Percentiles rank a stretch among this genome's conserved stretches.
These are phyloP conservation scores for Ilyonectria destructans DNA, from an alignment of 2,329 filamentous ascomycete genomes.

Conservation along the genomic window DNA sequence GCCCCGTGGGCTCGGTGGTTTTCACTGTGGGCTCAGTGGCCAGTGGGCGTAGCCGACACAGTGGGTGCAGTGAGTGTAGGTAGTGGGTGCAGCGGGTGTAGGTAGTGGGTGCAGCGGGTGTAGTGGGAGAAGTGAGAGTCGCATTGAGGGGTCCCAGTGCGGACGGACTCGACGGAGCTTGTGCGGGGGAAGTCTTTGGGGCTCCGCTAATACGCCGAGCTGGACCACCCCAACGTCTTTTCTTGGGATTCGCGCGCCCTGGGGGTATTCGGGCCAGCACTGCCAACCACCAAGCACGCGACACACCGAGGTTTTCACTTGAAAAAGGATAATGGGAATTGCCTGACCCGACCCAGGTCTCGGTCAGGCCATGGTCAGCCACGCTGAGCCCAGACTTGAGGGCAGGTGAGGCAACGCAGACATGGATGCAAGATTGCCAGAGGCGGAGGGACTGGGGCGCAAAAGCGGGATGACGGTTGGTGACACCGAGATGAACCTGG, in stretches of 20 bases:
- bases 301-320: constrained; percentile 10
- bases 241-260: constrained; percentile 29
- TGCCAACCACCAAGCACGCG: constrained; percentile 5
- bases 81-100: not conserved
- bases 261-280: not conserved
- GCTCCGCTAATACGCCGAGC: constrained; percentile 52
- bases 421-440: constrained; percentile 34
- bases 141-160: constrained; percentile 14
- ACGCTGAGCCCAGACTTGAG: constrained; percentile 42
- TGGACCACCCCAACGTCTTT: constrained; percentile 37
- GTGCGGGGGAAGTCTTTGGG: constrained; percentile 45
- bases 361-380: constrained; percentile 44
- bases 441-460: constrained; percentile 18
- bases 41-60: constrained; percentile 15
- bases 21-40: constrained; percentile 10
- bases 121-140: constrained; percentile 1
- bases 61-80: constrained; percentile 8
- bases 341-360: constrained; percentile 32
- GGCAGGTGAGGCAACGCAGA: constrained; percentile 36
- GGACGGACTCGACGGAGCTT: constrained; percentile 16
- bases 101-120: constrained; percentile 1
- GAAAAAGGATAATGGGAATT: constrained; percentile 8
- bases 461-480: constrained; percentile 42
- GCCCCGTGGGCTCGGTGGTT: constrained; percentile 20
- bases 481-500: constrained; percentile 32